Conservation (phyloP, 768 basidiomycete species). For the Boletus sensibilis region DNA sequence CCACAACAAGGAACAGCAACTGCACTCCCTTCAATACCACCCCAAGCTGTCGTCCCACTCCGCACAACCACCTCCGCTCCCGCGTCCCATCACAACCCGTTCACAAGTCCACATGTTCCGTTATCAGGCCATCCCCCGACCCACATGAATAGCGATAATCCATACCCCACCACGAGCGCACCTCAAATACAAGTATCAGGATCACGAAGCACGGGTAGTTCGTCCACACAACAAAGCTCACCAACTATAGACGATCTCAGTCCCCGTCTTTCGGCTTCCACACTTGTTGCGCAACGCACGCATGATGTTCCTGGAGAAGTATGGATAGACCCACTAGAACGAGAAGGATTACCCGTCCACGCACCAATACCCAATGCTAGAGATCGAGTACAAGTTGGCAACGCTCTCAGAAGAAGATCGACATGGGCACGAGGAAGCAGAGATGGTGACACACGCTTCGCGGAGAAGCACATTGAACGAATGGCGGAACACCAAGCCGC, state of each 20-base stretch:
- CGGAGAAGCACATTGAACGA: conserved; percentile 27
- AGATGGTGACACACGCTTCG: conserved; percentile 2
- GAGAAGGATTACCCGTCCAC: conserved; percentile 56
- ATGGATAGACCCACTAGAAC: conserved; percentile 63
- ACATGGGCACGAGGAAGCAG: conserved; percentile 13
- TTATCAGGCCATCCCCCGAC: neutral
- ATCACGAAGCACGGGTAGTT: conserved; percentile 3
- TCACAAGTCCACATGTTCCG: neutral
- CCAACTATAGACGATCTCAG: conserved; percentile 1
- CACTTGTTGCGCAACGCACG: conserved; percentile 27
- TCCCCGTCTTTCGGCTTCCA: conserved; percentile 7
- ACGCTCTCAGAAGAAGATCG: conserved; percentile 16
- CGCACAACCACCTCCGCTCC: neutral
- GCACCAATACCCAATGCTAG: conserved; percentile 23
- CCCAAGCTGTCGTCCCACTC: conserved; percentile 13
- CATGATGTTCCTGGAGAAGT: conserved; percentile 48
- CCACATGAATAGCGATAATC: conserved; percentile 15
- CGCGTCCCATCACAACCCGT: conserved; percentile 1
- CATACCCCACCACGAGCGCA: conserved; percentile 9
- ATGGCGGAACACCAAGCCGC: conserved; percentile 37
- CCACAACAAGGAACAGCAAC: neutral
- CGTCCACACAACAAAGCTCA: conserved; percentile 9
- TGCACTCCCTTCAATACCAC: conserved; percentile 10
- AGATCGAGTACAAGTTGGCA: neutral
- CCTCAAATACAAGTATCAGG: conserved; percentile 7